A percentile compares a stretch with the other conserved stretches of the same genome.
Conservation (phyloP, 441 rosid genomes). For the Pelargonium cotyledonis region DNA sequence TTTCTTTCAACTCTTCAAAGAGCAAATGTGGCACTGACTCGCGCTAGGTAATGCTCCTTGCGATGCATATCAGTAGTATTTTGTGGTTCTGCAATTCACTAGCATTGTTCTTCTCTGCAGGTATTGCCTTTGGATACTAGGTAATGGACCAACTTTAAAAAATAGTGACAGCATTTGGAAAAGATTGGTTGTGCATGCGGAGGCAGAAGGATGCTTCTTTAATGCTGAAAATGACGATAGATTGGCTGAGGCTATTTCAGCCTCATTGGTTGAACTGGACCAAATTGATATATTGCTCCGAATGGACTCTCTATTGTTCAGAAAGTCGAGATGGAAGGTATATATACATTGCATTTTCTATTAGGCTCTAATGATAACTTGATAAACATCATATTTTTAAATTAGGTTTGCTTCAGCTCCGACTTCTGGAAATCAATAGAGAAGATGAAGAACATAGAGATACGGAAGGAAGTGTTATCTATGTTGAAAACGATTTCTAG, state of each 20-base stretch:
- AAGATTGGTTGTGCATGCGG: slow-evolving; percentile 26
- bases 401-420: neutral
- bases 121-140: slow-evolving; percentile 40
- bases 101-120: slow-evolving; percentile 9
- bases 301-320: slow-evolving; percentile 4
- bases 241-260: slow-evolving; percentile 28
- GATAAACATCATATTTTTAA: neutral
- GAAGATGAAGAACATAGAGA: neutral
- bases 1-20: slow-evolving; percentile 21
- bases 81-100: neutral
- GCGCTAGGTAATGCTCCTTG: slow-evolving; percentile 29
- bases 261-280: slow-evolving; percentile 30
- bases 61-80: neutral
- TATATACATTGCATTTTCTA: neutral
- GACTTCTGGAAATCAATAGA: neutral
- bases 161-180: slow-evolving; percentile 28
- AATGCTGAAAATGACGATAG: slow-evolving; percentile 32
- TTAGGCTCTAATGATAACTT: too few species aligned
- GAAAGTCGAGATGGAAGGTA: slow-evolving; percentile 37
- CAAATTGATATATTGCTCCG: slow-evolving; percentile 28
- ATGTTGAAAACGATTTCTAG: neutral
- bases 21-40: slow-evolving; percentile 32
- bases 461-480: neutral
- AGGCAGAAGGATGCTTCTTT: slow-evolving; percentile 37
- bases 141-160: slow-evolving; percentile 21